Conservation (phyloP, 2,329 filamentous ascomycete species). For the Raffaelea arxii region DNA sequence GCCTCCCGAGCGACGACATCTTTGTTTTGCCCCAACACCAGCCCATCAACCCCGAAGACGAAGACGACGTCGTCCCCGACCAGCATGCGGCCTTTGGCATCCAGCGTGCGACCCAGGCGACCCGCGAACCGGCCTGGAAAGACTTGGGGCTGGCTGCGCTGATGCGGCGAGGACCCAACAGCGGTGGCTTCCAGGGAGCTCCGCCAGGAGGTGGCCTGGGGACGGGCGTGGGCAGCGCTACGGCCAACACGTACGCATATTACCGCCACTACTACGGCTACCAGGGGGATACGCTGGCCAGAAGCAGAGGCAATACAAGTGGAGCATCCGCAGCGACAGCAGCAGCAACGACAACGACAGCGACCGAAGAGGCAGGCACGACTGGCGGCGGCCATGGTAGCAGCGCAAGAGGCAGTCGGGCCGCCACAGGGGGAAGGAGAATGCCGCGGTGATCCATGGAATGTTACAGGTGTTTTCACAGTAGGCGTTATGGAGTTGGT, state of each 20-base stretch:
- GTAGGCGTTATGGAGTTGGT: no score
- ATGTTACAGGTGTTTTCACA: background rate
- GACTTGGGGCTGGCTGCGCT: slow-evolving; percentile 65
- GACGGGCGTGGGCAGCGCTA: slow-evolving; percentile 1
- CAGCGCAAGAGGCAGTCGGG: no score
- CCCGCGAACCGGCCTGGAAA: slow-evolving; percentile 65
- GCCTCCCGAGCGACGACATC: slow-evolving; percentile 67
- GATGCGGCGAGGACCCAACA: slow-evolving; percentile 51
- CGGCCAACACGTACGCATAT: slow-evolving; percentile 24
- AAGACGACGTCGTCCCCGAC: slow-evolving; percentile 80
- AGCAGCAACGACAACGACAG: slow-evolving; percentile 6
- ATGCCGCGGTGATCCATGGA: background rate
- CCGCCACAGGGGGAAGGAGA: slow-evolving; percentile 1
- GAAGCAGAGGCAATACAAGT: background rate
- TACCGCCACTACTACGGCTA: slow-evolving; percentile 15
- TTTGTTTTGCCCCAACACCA: slow-evolving; percentile 72
- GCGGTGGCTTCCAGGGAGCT: slow-evolving; percentile 3
- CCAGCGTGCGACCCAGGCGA: slow-evolving; percentile 65
- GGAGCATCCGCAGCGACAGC: slow-evolving; percentile 3
- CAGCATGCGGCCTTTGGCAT: slow-evolving; percentile 85
- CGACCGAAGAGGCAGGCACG: slow-evolving; percentile 5
- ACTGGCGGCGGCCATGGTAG: slow-evolving; percentile 12
- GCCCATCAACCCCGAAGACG: slow-evolving; percentile 77
- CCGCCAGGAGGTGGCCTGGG: background rate
- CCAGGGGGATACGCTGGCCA: slow-evolving; percentile 4